Evolutionary conservation across 306 rosid genomes (phyloP).

Genomic region (Rubus parviflorus): DNA sequence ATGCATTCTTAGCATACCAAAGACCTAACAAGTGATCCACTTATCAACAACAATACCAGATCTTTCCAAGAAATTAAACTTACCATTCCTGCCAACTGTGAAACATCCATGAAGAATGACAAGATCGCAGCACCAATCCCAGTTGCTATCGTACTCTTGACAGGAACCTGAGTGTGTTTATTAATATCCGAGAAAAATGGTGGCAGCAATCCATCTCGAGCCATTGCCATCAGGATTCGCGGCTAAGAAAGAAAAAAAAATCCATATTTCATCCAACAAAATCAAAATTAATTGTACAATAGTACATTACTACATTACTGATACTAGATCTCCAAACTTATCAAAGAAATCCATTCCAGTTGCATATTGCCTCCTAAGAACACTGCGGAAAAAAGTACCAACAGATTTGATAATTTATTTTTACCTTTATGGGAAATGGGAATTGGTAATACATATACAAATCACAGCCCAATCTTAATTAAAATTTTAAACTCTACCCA

Average conservation of each 20-base stretch:
- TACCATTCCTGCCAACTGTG: slow-evolving; percentile 91
- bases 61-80: slow-evolving; percentile 19
- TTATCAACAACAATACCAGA: neutral
- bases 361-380: too few species aligned
- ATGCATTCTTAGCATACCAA: neutral
- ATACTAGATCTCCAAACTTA: neutral
- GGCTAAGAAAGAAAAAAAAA: slow-evolving; percentile 39
- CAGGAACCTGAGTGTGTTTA: slow-evolving; percentile 45
- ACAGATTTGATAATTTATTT: too few species aligned
- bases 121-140: slow-evolving; percentile 68
- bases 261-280: neutral
- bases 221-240: slow-evolving; percentile 65
- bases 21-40: neutral
- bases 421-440: neutral
- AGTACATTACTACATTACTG: neutral
- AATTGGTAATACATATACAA: neutral
- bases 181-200: slow-evolving; percentile 49
- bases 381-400: too few species aligned
- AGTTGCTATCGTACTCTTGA: slow-evolving; percentile 63
- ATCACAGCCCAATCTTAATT: neutral
- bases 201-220: slow-evolving; percentile 61
- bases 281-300: neutral
- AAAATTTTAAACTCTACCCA: neutral
- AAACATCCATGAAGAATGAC: slow-evolving; percentile 85
- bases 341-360: too few species aligned